Evolutionary conservation across 169 alveolate species (phyloP), one percentile per base, ranked within the genome.

Genomic region (Plasmodium chabaudi): DNA sequence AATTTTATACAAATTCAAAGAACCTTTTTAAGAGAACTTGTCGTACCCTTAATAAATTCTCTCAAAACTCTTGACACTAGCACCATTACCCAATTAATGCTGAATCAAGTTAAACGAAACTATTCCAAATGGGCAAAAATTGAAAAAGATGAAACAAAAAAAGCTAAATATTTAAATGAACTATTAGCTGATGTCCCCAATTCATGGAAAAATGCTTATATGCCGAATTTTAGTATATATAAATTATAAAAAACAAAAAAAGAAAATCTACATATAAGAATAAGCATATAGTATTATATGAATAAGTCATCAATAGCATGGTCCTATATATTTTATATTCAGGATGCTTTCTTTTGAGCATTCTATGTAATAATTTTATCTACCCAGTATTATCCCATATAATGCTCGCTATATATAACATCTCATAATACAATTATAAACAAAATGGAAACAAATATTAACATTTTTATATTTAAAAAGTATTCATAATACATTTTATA

Each of bases 1-100:
- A 95, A 95, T 59, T 95, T 97, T 17, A 96, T 98, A 56, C 94
- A 95, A 63, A 94, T 98, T 5, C 99, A 98, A 84, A 96, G 96
- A 25, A 98, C 98, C 13, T 98, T 98, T 90, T 90, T 98, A 61
- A 92, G 90, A 47, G 90, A 82, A 67, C 57, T 82, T 56, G 90
- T 65, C 21, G 67, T 42, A 49, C 90, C 90, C 15, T 69, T 82
- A 55, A 56, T 82, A 17, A 82, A 2, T 55, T 82, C 72, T 25
- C 65, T 82, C 12, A 69, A 82, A 68, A 82, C 71, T 55, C 63
- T 82, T 34, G 90, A 82, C 64, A 65, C 57, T 15, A 82, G 65
- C 21, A 25, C 88, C 39, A 77, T 77, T 55, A 63, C 79, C 19
- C 82, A 82, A 68, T 51, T 23, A 57, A 82, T 82, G 90, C 39